These are phyloP conservation scores for Mycena belliarum DNA, from an alignment of 768 basidiomycete genomes.

Conservation along the genomic window DNA sequence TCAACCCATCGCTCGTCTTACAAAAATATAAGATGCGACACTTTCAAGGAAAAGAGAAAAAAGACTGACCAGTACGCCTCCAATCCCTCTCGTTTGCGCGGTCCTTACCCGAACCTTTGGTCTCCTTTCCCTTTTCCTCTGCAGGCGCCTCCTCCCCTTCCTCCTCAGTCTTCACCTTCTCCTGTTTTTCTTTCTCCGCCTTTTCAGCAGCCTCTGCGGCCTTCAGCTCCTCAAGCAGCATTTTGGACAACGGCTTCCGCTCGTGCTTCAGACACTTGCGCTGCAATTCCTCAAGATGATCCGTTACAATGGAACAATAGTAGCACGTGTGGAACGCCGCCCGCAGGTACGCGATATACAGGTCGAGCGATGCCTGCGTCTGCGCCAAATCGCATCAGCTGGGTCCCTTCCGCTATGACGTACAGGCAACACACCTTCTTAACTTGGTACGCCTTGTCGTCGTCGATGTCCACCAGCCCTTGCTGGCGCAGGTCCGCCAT, in stretches of 20 bases:
- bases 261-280: slow-evolving; percentile 93
- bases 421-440: slow-evolving; percentile 82
- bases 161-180: slow-evolving; percentile 43
- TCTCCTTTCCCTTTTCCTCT: slow-evolving; percentile 38
- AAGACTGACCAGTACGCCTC: slow-evolving; percentile 65
- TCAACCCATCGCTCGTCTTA: slow-evolving; percentile 89
- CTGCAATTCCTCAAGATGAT: slow-evolving; percentile 94
- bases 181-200: slow-evolving; percentile 47
- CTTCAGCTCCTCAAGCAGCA: slow-evolving; percentile 60
- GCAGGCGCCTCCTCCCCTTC: slow-evolving; percentile 32
- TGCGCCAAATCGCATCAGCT: slow-evolving; percentile 36
- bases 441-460: slow-evolving; percentile 65
- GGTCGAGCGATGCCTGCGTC: slow-evolving; percentile 83
- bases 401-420: no score
- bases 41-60: slow-evolving; percentile 4
- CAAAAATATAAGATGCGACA: slow-evolving; percentile 13
- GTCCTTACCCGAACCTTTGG: slow-evolving; percentile 26
- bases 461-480: slow-evolving; percentile 54
- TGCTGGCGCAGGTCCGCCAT: slow-evolving; percentile 70
- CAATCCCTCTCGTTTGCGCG: slow-evolving; percentile 39
- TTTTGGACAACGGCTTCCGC: slow-evolving; percentile 71
- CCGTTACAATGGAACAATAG: slow-evolving; percentile 92
- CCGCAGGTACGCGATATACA: slow-evolving; percentile 92
- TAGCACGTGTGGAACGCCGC: slow-evolving; percentile 94
- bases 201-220: slow-evolving; percentile 53